These are phyloP conservation scores for Plectranthus barbatus DNA, from an alignment of 257 asterid genomes.

Conservation along the genomic window DNA sequence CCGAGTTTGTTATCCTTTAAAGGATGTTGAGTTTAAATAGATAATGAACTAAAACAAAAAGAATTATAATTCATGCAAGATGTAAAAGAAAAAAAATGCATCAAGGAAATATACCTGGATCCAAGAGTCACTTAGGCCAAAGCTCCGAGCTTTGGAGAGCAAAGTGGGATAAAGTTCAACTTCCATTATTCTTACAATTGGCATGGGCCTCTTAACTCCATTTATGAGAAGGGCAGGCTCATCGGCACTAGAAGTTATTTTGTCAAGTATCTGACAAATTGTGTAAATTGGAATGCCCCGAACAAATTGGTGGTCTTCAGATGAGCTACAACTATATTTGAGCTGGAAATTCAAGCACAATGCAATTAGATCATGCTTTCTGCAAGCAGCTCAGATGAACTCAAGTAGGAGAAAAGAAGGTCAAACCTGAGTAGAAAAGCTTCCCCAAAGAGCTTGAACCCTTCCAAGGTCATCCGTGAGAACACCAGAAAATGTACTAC, in stretches of 20 bases:
- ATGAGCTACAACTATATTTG: constrained; percentile 67
- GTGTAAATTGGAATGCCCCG: constrained; percentile 84
- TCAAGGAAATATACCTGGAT: constrained; percentile 50
- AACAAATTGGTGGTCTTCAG: constrained; percentile 94
- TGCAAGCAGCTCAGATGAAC: constrained; percentile 14
- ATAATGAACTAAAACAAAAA: constrained; percentile 1
- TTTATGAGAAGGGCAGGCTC: constrained; percentile 69
- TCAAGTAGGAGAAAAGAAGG: constrained; percentile 18
- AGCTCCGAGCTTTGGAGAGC: constrained; percentile 99
- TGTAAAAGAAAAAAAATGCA: background rate
- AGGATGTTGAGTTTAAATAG: background rate
- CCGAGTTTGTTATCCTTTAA: background rate
- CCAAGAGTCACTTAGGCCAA: constrained; percentile 92
- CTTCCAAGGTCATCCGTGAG: constrained; percentile 92
- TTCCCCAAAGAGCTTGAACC: constrained; percentile 96
- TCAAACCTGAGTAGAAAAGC: constrained; percentile 96
- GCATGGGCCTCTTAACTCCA: constrained; percentile 88
- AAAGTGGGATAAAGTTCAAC: constrained; percentile 93
- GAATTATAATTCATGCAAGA: background rate
- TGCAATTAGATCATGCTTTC: constrained; percentile 18
- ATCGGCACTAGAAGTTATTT: constrained; percentile 50
- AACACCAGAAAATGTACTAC: constrained; percentile 93
- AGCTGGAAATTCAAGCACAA: constrained; percentile 48
- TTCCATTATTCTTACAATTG: constrained; percentile 75
- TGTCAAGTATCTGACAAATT: constrained; percentile 64